Conservation (phyloP, 2,329 filamentous ascomycete species). For the Aspergillus chevalieri region DNA sequence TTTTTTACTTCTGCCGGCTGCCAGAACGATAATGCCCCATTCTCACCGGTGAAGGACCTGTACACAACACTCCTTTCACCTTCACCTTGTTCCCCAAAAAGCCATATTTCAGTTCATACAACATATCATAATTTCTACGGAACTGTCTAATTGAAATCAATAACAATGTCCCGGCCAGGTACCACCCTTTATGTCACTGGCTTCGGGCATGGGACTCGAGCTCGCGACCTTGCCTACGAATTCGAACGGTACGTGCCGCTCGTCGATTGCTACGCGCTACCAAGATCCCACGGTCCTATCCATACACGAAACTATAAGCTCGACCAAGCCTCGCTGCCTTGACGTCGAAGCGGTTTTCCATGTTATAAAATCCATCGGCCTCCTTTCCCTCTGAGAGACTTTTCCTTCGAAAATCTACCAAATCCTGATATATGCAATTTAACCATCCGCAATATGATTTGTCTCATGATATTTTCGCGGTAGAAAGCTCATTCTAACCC, state of each 20-base stretch:
- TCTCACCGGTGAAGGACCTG: no score
- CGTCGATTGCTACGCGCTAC: constrained; percentile 37
- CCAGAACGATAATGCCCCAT: no score
- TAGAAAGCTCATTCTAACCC: constrained; percentile 30
- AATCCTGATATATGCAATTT: neutral
- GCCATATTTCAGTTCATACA: no score
- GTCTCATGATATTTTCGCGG: neutral
- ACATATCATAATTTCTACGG: no score
- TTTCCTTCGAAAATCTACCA: neutral
- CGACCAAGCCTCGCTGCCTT: constrained; percentile 23
- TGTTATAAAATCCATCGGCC: constrained; percentile 6
- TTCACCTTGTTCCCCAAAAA: no score
- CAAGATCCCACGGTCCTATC: constrained; percentile 32
- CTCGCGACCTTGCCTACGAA: constrained; percentile 98
- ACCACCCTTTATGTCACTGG: constrained; percentile 97
- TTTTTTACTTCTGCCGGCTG: neutral
- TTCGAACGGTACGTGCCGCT: constrained; percentile 97
- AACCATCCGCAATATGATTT: neutral
- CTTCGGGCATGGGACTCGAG: constrained; percentile 97
- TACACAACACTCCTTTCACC: no score
- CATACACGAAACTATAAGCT: constrained; percentile 30
- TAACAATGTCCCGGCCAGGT: constrained; percentile 78
- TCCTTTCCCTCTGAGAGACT: neutral
- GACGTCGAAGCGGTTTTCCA: constrained; percentile 12
- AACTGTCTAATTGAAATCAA: neutral